Percentiles rank a stretch among this genome's conserved stretches.
Evolutionary conservation across 371 early-diverging fungal species (phyloP).

Genomic region (Massospora cicadina): DNA sequence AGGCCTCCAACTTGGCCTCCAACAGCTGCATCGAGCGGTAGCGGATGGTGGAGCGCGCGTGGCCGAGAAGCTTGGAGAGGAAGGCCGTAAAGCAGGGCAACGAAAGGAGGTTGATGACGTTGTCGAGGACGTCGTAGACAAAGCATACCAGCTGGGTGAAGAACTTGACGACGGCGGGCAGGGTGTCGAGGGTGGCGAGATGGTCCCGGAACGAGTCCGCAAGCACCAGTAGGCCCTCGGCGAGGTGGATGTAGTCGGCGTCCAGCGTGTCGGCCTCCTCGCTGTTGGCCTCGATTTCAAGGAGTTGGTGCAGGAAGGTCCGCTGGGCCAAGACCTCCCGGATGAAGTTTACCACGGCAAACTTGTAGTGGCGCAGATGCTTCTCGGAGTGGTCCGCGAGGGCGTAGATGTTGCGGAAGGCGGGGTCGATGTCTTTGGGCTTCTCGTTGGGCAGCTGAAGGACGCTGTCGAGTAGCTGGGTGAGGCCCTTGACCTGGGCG

Average conservation of each 20-base stretch:
- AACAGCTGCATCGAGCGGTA: conserved; percentile 66
- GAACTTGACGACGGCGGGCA: conserved; percentile 19
- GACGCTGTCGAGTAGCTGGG: conserved; percentile 36
- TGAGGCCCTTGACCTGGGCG: conserved; percentile 48
- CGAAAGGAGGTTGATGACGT: conserved; percentile 54
- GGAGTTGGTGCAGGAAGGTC: conserved; percentile 37
- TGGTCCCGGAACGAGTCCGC: conserved; percentile 14
- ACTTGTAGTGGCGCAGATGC: conserved; percentile 58
- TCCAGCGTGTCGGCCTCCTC: conserved; percentile 26
- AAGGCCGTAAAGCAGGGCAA: conserved; percentile 52
- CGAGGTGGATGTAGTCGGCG: conserved; percentile 28
- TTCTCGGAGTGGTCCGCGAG: conserved; percentile 32
- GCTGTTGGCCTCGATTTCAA: conserved; percentile 19
- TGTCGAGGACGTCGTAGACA: conserved; percentile 51
- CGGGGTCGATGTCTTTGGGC: conserved; percentile 18
- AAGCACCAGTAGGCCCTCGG: conserved; percentile 30
- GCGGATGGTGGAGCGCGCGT: conserved; percentile 45
- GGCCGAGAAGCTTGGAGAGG: conserved; percentile 39
- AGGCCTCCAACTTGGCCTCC: conserved; percentile 33
- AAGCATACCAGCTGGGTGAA: conserved; percentile 40
- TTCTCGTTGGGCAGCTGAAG: conserved; percentile 42
- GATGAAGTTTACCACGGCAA: conserved; percentile 42
- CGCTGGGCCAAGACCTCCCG: conserved; percentile 13
- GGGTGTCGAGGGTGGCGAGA: not conserved
- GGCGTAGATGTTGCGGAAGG: conserved; percentile 20